Evolutionary conservation across 2,329 filamentous ascomycete genomes (phyloP), one percentile per base, ranked within the genome.

Genomic region (Phyllosticta paracitricarpa): DNA sequence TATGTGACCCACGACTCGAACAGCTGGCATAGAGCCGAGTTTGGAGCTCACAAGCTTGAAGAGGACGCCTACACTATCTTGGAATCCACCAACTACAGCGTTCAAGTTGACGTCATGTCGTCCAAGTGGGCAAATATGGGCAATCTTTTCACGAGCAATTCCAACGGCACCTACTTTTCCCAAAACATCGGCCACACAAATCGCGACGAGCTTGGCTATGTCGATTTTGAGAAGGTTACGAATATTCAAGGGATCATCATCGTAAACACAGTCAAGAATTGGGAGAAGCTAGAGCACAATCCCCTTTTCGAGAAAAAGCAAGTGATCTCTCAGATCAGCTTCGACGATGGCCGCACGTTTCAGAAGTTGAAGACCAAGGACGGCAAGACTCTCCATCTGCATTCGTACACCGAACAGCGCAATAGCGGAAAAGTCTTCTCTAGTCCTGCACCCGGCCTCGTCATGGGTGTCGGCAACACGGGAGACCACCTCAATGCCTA

Each of bases 31-130:
- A 86, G 91, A 59, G 93, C 93, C 63, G 84, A 96, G 70, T 97
- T 99, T 73, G 84, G 85, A 54, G 87, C 89, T 64, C 91, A 96
- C 73, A 89, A 92, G 68, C 82, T 91, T 64, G 88, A 96, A 71
- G 84, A 93, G 71, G 82, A 85, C 68, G 90, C 89, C 2, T 99
- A 97, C 74, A 99, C 94, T 0, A 83, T 99, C 56, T 81, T 99
- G 51, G 93, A 97, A 76, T 94, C 92, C 69, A 97, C 94, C 52
- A 93, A 96, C 71, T 97, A 99, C 78, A 97, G 93, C 77, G 91
- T 99, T 67, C 93, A 97, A 75, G 86, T 99, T 61, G 92, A 97
- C 73, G 92, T 97, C 65, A 87, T 93, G 82, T 90, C 88, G 1
- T 81, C 81, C 10, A 77, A 74, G 61, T 82, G 82, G 12, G 82